A percentile compares a stretch with the other conserved stretches of the same genome.
phyloP scores from a whole-genome alignment of 2,329 filamentous ascomycete species.

The Passalora sequoiae region DNA sequence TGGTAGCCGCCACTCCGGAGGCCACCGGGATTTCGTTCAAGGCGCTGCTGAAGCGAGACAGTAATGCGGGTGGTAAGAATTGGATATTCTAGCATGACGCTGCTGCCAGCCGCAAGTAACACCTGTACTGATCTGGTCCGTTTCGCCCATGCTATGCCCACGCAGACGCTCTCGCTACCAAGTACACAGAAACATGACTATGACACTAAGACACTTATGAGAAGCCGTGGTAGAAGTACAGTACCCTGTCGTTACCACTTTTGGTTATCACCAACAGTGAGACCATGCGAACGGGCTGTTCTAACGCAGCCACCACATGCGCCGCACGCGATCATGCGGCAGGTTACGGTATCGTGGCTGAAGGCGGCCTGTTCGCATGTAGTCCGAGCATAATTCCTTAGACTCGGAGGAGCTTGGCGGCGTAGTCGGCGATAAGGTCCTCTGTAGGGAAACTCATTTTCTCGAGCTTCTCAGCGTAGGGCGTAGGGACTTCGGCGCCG shows the following conservation, averaged over 20 bases:
- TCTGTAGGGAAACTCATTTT: constrained; percentile 93
- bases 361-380: too few relatives aligned
- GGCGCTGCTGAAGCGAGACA: constrained; percentile 3
- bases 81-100: constrained; percentile 7
- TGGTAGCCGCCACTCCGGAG: constrained; percentile 4
- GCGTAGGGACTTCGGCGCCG: constrained; percentile 93
- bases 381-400: too few relatives aligned
- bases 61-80: constrained; percentile 6
- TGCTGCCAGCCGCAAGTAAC: constrained; percentile 10
- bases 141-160: constrained; percentile 22
- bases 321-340: constrained; percentile 8
- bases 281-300: constrained; percentile 3
- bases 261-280: not conserved
- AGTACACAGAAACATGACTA: constrained; percentile 13
- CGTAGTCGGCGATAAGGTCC: constrained; percentile 78
- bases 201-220: constrained; percentile 12
- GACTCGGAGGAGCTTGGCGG: constrained; percentile 79
- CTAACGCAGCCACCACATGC: constrained; percentile 15
- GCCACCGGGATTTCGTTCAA: not conserved
- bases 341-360: constrained; percentile 3
- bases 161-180: constrained; percentile 15
- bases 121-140: constrained; percentile 11
- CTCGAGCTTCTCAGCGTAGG: constrained; percentile 89
- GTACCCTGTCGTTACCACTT: constrained; percentile 17
- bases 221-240: constrained; percentile 22